phyloP scores from a whole-genome alignment of 305 asterid genomes.

The Fraxinus latifolia region DNA sequence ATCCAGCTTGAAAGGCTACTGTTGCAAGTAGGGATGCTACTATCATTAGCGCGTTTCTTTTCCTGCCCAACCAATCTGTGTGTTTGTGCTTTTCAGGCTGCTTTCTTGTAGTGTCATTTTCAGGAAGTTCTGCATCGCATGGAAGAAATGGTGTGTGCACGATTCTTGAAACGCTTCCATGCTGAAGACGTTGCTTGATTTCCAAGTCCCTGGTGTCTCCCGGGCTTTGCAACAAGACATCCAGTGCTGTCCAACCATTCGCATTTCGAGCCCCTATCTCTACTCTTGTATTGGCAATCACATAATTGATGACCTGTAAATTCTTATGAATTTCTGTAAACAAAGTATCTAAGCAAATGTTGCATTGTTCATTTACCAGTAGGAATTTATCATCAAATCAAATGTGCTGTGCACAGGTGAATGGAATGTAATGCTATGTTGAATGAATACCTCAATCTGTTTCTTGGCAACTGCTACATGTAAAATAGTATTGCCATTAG shows the following conservation, averaged over 20 bases:
- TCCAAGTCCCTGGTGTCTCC: slow-evolving; percentile 31
- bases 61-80: slow-evolving; percentile 35
- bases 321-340: not conserved
- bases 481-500: slow-evolving; percentile 27
- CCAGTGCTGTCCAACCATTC: slow-evolving; percentile 36
- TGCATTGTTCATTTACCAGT: not conserved
- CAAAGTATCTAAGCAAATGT: not conserved
- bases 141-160: not conserved
- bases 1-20: slow-evolving; percentile 42
- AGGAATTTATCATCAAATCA: not conserved
- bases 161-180: slow-evolving; percentile 18
- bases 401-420: not conserved
- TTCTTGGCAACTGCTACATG: slow-evolving; percentile 39
- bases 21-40: slow-evolving; percentile 49
- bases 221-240: slow-evolving; percentile 26
- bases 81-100: slow-evolving; percentile 13
- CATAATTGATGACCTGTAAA: slow-evolving; percentile 28
- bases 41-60: slow-evolving; percentile 36
- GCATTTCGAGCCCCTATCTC: slow-evolving; percentile 31
- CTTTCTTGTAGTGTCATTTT: not conserved
- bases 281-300: slow-evolving; percentile 21
- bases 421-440: not conserved
- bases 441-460: slow-evolving; percentile 35
- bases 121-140: not conserved
- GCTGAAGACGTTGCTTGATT: slow-evolving; percentile 23